Base-by-base conservation (phyloP, 768 basidiomycete species). In the Postia placenta region DNA sequence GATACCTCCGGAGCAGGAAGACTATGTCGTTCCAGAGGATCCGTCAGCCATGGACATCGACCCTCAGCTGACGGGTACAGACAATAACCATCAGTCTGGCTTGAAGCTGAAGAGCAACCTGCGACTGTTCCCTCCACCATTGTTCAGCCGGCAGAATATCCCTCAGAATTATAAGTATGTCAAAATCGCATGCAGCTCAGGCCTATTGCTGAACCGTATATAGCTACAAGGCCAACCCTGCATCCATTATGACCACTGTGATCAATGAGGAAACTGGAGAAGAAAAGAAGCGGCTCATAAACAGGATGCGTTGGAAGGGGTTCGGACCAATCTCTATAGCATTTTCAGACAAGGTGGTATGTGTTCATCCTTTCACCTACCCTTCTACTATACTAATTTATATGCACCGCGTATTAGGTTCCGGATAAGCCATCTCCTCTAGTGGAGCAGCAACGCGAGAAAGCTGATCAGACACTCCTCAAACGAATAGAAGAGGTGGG, bases 301-400 rank as follows among this genome's bases (percentile, higher is more conserved):
- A 92, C 62, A 76, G 76, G 50, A 81, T 83, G 72, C 78, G 89
- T n/a, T 90, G 89, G 86, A 90, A 85, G 60, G 85, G 87, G 14
- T 84, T 79, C 57, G 87, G 86, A 4, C 86, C 87, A 28, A 79
- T 79, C 9, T 76, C 84, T 12, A 79, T 90, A 47, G 72, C 80
- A 55, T 89, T 85, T 55, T 59, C 72, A 5, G 89, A 91, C 55
- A 65, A 67, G 51, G 70, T 69, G 55, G 85, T 81, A 57, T 36
- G 70, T 51, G 9, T 7, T 11, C 9, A 24, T 24, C 25, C 9
- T 12, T 4, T 52, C 39, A 4, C 40, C 26, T n/a, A n/a, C n/a
- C n/a, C n/a, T n/a, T n/a, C n/a, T n/a, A n/a, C n/a, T n/a, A n/a
- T n/a, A n/a, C n/a, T n/a, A n/a, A n/a, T n/a, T n/a, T n/a, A n/a